phyloP scores from a whole-genome alignment of 2,329 filamentous ascomycete species.

The Chaetomium globosum region DNA sequence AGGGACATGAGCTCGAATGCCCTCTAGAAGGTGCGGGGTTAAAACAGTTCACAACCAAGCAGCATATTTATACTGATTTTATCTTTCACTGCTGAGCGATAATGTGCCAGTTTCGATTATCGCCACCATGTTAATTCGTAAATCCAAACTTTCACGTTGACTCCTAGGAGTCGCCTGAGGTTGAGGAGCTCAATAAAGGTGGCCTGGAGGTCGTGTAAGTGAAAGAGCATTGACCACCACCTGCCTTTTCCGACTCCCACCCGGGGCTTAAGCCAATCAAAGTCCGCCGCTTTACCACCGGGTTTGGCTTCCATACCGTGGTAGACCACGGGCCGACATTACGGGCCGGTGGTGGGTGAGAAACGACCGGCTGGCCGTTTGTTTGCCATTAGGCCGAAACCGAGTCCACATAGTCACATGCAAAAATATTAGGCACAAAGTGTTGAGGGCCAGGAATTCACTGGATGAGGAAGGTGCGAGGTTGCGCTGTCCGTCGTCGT shows the following conservation, averaged over 20 bases:
- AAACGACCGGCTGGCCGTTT: neutral
- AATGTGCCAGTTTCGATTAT: neutral
- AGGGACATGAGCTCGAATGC: too few species aligned
- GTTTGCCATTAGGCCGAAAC: neutral
- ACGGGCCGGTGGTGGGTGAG: neutral
- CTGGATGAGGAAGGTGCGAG: conserved; percentile 17
- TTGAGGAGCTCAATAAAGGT: neutral
- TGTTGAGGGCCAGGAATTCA: conserved; percentile 16
- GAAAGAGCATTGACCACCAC: conserved; percentile 29
- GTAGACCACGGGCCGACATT: neutral
- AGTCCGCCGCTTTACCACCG: neutral
- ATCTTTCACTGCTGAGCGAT: neutral
- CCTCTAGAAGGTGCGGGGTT: neutral
- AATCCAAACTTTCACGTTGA: neutral
- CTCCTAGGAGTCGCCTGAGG: neutral
- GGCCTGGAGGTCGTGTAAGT: conserved; percentile 5
- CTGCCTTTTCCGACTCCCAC: conserved; percentile 26
- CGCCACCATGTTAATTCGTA: neutral
- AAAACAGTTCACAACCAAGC: neutral
- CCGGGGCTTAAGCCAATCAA: conserved; percentile 27
- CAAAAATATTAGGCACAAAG: neutral
- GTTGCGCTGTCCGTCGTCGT: neutral
- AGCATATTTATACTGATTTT: neutral
- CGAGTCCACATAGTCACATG: conserved; percentile 11
- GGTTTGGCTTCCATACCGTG: neutral